Conservation (phyloP, 2,329 filamentous ascomycete species). For the Periconia digitata region DNA sequence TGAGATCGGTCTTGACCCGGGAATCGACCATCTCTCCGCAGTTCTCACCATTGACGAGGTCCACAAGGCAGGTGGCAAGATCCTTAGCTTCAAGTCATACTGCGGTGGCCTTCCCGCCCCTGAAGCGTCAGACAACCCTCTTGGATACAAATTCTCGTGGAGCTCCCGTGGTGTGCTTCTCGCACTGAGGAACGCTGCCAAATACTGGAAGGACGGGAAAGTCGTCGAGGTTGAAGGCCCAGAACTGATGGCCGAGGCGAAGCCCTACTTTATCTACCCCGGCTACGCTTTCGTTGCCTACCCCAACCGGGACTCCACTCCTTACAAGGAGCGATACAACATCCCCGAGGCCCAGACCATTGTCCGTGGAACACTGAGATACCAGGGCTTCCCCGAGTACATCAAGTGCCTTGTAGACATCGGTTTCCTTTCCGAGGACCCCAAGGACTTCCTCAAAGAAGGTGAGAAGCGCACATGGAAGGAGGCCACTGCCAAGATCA, state of each 20-base stretch:
- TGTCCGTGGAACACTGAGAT: constrained; percentile 81
- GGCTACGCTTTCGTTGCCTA: constrained; percentile 90
- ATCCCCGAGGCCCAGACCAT: constrained; percentile 92
- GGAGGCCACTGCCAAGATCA: constrained; percentile 76
- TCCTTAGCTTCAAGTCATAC: constrained; percentile 78
- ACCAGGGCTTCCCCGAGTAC: constrained; percentile 88
- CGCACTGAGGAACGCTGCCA: constrained; percentile 82
- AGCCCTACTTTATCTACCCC: constrained; percentile 89
- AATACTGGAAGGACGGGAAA: constrained; percentile 78
- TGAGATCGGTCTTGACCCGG: constrained; percentile 67
- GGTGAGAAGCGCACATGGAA: constrained; percentile 71
- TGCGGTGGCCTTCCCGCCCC: constrained; percentile 59
- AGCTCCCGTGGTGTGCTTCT: constrained; percentile 81
- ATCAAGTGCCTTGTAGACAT: constrained; percentile 85
- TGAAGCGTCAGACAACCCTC: constrained; percentile 81
- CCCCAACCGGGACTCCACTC: constrained; percentile 86
- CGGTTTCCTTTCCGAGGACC: constrained; percentile 78
- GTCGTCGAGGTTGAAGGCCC: constrained; percentile 57
- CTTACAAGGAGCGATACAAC: constrained; percentile 84
- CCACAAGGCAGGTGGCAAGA: constrained; percentile 84
- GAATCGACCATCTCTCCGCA: constrained; percentile 76
- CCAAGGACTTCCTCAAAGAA: constrained; percentile 63
- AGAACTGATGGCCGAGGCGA: constrained; percentile 82
- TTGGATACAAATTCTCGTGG: constrained; percentile 89
- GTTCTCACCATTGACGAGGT: constrained; percentile 86